Evolutionary conservation across 1,139 yeast species (phyloP).

Genomic region (Hyphopichia buzzinii): DNA sequence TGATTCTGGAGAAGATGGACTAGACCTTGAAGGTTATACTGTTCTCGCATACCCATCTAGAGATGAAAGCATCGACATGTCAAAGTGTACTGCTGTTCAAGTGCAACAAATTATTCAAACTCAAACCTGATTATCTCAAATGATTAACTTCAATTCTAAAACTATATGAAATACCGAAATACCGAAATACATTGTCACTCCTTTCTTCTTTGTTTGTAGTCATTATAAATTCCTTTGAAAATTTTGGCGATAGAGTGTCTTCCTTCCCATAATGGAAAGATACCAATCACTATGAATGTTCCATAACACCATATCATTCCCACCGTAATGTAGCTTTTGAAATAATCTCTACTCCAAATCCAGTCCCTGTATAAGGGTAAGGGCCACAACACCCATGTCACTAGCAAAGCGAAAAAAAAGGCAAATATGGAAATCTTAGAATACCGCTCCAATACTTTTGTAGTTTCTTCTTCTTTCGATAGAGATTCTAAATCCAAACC

Average conservation of each 20-base stretch:
- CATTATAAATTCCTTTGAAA: constrained; percentile 20
- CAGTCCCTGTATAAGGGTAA: constrained; percentile 45
- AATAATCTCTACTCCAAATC: constrained; percentile 38
- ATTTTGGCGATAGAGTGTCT: constrained; percentile 24
- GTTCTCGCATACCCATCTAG: too few relatives aligned
- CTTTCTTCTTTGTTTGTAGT: too few relatives aligned
- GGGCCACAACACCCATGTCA: constrained; percentile 46
- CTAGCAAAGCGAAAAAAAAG: constrained; percentile 23
- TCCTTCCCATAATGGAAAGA: constrained; percentile 39
- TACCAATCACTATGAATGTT: constrained; percentile 30
- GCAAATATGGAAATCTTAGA: constrained; percentile 30
- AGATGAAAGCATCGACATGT: too few relatives aligned
- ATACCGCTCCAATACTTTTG: constrained; percentile 7
- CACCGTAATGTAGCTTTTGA: constrained; percentile 40
- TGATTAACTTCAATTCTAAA: too few relatives aligned
- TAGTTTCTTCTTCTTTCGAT: constrained; percentile 3
- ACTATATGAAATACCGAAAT: too few relatives aligned
- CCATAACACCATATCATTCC: constrained; percentile 38
- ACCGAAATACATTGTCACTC: too few relatives aligned
- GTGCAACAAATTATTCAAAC: too few relatives aligned
- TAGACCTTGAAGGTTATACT: too few relatives aligned
- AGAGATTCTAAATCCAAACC: background rate
- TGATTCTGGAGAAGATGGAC: too few relatives aligned
- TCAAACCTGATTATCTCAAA: too few relatives aligned
- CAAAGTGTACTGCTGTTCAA: too few relatives aligned